phyloP scores from a whole-genome alignment of 2,329 filamentous ascomycete genomes.

The Paramyrothecium sp. region DNA sequence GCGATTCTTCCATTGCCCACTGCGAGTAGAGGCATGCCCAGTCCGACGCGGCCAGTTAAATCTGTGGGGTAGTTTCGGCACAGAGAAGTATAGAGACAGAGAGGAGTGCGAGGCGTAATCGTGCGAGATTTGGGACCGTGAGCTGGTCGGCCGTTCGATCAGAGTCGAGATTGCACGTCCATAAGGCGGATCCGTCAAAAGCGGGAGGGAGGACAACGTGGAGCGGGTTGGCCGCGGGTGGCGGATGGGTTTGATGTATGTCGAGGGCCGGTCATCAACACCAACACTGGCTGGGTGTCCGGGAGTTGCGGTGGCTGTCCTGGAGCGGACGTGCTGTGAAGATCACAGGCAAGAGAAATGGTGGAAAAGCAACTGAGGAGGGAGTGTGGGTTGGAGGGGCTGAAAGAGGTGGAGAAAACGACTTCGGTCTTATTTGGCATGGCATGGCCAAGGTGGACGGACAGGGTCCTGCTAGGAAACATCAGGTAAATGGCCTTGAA shows the following conservation, averaged over 20 bases:
- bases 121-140: neutral
- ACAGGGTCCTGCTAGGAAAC: neutral
- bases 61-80: neutral
- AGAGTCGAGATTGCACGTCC: neutral
- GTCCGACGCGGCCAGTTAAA: neutral
- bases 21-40: constrained; percentile 40
- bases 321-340: neutral
- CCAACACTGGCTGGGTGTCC: neutral
- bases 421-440: neutral
- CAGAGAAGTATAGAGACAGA: neutral
- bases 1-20: constrained; percentile 47
- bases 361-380: neutral
- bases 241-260: neutral
- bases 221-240: neutral
- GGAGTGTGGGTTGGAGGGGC: neutral
- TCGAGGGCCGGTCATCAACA: neutral
- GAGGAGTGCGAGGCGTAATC: neutral
- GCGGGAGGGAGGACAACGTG: neutral
- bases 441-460: neutral
- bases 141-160: neutral
- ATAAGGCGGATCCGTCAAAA: neutral
- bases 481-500: neutral
- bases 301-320: neutral
- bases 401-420: neutral
- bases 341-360: neutral